phyloP scores from a whole-genome alignment of 257 asterid genomes.

The Prunella vulgaris region DNA sequence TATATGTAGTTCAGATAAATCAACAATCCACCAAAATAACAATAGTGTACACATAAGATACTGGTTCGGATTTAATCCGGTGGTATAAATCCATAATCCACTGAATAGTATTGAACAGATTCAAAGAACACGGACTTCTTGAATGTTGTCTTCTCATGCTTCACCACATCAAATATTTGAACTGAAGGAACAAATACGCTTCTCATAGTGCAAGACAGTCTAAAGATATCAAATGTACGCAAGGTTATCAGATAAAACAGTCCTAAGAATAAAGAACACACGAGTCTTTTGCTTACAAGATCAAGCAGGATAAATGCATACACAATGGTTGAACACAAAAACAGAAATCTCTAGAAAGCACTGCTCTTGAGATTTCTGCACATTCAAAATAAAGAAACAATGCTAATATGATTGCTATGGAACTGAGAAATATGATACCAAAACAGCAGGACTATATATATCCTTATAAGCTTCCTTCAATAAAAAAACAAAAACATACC shows the following conservation, averaged over 20 bases:
- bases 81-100: background rate
- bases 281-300: background rate
- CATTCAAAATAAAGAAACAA: background rate
- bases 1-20: too few species aligned
- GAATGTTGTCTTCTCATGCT: background rate
- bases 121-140: background rate
- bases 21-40: background rate
- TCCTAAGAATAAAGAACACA: too few species aligned
- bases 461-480: background rate
- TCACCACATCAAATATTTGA: background rate
- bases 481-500: conserved; percentile 12
- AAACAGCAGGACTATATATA: background rate
- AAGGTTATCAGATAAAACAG: too few species aligned
- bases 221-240: too few species aligned
- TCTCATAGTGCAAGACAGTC: too few species aligned
- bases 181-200: background rate
- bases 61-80: background rate
- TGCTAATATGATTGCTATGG: too few species aligned
- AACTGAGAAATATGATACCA: background rate
- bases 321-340: background rate
- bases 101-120: background rate
- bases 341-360: background rate
- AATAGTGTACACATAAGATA: background rate
- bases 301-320: background rate
- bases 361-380: background rate